A percentile compares a stretch with the other conserved stretches of the same genome.
Evolutionary conservation across 768 basidiomycete genomes (phyloP).

Genomic region (Sporobolomyces roseus): DNA sequence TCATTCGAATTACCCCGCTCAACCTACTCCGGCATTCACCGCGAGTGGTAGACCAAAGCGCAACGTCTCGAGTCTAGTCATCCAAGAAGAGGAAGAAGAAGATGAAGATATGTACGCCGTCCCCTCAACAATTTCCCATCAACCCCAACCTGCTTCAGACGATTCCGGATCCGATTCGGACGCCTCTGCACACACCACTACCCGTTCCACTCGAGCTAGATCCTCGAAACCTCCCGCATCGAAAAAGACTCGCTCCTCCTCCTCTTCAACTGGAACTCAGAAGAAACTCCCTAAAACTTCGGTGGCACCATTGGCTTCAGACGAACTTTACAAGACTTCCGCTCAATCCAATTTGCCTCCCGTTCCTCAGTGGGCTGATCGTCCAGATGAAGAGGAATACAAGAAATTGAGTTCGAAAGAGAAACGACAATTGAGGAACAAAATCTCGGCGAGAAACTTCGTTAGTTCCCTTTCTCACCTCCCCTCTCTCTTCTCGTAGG

Average conservation of each 20-base stretch:
- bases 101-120: no score
- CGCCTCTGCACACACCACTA: neutral
- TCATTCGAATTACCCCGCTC: neutral
- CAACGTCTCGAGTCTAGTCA: constrained; percentile 13
- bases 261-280: neutral
- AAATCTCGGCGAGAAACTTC: constrained; percentile 92
- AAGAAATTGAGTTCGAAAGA: constrained; percentile 92
- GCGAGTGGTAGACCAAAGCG: constrained; percentile 29
- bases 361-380: constrained; percentile 47
- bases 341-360: constrained; percentile 31
- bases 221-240: constrained; percentile 8
- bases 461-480: neutral
- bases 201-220: neutral
- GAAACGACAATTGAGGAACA: constrained; percentile 92
- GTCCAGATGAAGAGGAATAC: constrained; percentile 86
- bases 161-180: no score
- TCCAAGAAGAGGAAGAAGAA: constrained; percentile 21
- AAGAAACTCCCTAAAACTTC: constrained; percentile 24
- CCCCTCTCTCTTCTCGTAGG: neutral
- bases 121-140: no score
- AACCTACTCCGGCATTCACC: neutral
- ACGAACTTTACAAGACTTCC: constrained; percentile 33
- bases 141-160: no score
- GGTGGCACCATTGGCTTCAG: constrained; percentile 27
- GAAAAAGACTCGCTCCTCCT: constrained; percentile 23